Percentiles rank a stretch among this genome's conserved stretches.
phyloP scores from a whole-genome alignment of 768 basidiomycete species.

The Boletus fagicola region DNA sequence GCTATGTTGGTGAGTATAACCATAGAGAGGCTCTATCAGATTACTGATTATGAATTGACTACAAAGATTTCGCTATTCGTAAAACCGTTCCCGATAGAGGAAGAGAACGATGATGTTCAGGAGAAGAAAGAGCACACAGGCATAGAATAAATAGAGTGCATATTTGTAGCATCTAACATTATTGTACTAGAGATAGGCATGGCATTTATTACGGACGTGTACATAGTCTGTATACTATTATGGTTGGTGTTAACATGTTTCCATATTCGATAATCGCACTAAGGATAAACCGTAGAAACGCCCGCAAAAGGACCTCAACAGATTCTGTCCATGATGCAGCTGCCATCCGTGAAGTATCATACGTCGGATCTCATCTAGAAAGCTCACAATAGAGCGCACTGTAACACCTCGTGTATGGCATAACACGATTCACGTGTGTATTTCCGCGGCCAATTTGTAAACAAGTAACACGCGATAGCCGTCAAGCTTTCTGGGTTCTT shows the following conservation, averaged over 20 bases:
- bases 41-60: conserved; percentile 8
- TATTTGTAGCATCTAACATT: conserved; percentile 13
- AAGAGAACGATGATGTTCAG: conserved; percentile 9
- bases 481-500: conserved; percentile 16
- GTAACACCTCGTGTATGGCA: conserved; percentile 10
- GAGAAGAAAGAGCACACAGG: conserved; percentile 22
- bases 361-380: conserved; percentile 14
- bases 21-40: not conserved
- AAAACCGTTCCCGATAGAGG: conserved; percentile 28
- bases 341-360: not conserved
- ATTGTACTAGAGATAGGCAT: conserved; percentile 15
- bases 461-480: conserved; percentile 15
- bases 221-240: conserved; percentile 1
- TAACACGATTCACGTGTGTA: conserved; percentile 13
- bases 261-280: not conserved
- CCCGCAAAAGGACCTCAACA: not conserved
- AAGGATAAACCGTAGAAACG: not conserved
- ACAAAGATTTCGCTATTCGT: conserved; percentile 32
- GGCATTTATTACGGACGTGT: not conserved
- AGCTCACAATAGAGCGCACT: conserved; percentile 4
- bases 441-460: conserved; percentile 25
- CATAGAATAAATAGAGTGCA: conserved; percentile 13
- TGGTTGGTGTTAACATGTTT: conserved; percentile 1
- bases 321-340: not conserved
- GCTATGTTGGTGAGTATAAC: conserved; percentile 54